These are phyloP conservation scores for Trifolium subterraneum DNA, from an alignment of 306 rosid genomes.

Conservation along the genomic window DNA sequence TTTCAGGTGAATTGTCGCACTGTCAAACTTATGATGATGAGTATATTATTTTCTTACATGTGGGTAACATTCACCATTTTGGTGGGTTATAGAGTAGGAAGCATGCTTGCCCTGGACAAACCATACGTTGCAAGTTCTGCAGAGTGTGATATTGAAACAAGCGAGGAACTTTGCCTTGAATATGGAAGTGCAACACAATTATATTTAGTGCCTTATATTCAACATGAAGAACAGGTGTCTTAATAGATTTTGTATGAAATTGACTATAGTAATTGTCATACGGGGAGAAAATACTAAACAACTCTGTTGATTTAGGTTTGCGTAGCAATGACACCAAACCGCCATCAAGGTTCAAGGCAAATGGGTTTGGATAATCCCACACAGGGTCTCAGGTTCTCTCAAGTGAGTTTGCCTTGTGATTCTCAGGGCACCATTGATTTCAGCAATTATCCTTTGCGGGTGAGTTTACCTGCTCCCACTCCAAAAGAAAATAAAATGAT, in stretches of 20 bases:
- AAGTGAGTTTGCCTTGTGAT: constrained; percentile 91
- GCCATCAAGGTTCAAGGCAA: constrained; percentile 66
- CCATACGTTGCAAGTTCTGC: constrained; percentile 65
- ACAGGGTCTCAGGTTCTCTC: constrained; percentile 74
- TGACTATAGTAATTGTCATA: constrained; percentile 22
- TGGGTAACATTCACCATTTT: constrained; percentile 13
- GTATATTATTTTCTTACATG: constrained; percentile 5
- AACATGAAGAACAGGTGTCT: constrained; percentile 85
- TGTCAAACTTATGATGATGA: constrained; percentile 23
- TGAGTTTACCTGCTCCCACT: constrained; percentile 52
- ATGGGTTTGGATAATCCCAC: constrained; percentile 52
- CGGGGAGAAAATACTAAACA: constrained; percentile 37
- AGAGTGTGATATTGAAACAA: constrained; percentile 57
- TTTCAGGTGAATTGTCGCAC: constrained; percentile 64
- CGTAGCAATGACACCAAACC: constrained; percentile 70
- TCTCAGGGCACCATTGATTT: constrained; percentile 84
- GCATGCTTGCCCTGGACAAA: constrained; percentile 89
- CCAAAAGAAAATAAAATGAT: constrained; percentile 9
- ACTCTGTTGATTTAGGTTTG: constrained; percentile 57
- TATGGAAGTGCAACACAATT: constrained; percentile 92
- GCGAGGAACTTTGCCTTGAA: constrained; percentile 72
- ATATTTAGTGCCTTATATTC: constrained; percentile 85
- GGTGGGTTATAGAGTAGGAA: constrained; percentile 66
- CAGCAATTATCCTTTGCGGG: constrained; percentile 87
- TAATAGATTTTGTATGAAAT: constrained; percentile 15